Evolutionary conservation across 164 flowering plant species (phyloP).

Genomic region (Umbilicus rupestris): DNA sequence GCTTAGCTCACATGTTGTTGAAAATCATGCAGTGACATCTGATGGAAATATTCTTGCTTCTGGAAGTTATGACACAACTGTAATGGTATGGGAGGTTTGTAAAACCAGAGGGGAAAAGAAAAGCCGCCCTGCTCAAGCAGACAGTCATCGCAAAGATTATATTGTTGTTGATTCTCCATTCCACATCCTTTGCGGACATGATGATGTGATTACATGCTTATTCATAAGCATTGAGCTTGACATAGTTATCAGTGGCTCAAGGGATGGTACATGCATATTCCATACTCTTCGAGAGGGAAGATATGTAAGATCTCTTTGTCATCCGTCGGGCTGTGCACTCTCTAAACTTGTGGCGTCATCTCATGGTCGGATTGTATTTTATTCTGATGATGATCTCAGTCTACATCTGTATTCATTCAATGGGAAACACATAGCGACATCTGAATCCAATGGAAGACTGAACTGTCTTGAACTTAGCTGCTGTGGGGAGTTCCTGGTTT

Average conservation of each 20-base stretch:
- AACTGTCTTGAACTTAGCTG: conserved; percentile 73
- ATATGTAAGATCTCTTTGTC: conserved; percentile 74
- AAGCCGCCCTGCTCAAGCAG: conserved; percentile 43
- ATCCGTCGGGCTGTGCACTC: conserved; percentile 73
- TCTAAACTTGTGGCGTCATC: conserved; percentile 81
- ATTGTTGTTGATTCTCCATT: conserved; percentile 73
- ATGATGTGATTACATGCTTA: conserved; percentile 87
- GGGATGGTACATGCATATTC: conserved; percentile 92
- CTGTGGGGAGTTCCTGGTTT: conserved; percentile 85
- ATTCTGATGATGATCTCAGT: conserved; percentile 83
- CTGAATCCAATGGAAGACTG: conserved; percentile 88
- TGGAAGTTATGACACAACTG: conserved; percentile 98
- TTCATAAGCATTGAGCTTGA: conserved; percentile 83
- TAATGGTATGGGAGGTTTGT: conserved; percentile 90
- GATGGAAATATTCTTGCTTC: conserved; percentile 95
- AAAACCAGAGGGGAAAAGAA: conserved; percentile 53
- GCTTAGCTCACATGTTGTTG: conserved; percentile 8
- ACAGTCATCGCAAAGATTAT: conserved; percentile 55
- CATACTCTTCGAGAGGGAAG: conserved; percentile 83
- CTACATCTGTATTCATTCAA: conserved; percentile 78
- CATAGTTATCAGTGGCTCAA: conserved; percentile 91
- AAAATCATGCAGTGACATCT: conserved; percentile 58
- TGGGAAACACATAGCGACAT: conserved; percentile 74
- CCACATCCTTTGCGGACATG: conserved; percentile 95
- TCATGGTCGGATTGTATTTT: conserved; percentile 70